Percentiles rank a stretch among this genome's conserved stretches.
Evolutionary conservation across 805 yeast genomes (phyloP).

Genomic region (Barnettozyma siamensis): DNA sequence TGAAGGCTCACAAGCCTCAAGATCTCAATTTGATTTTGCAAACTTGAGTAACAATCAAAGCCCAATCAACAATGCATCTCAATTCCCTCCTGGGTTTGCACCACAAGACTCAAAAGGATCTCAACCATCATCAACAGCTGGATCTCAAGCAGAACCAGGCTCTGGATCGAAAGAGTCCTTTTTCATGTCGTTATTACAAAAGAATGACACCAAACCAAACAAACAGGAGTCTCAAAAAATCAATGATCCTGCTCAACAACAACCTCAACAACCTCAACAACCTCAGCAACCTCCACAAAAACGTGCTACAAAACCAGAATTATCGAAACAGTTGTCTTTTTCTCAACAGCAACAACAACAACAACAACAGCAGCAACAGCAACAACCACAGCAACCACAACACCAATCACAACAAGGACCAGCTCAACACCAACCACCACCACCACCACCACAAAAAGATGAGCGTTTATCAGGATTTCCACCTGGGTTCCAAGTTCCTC

Average conservation of each 20-base stretch:
- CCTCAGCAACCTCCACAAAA: conserved; percentile 1
- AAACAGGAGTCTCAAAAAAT: conserved; percentile 4
- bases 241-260: neutral
- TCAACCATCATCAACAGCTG: conserved; percentile 2
- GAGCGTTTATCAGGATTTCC: conserved; percentile 10
- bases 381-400: no score
- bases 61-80: conserved; percentile 8
- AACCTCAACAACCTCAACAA: neutral
- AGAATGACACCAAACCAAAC: conserved; percentile 11
- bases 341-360: conserved; percentile 2
- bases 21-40: conserved; percentile 7
- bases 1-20: conserved; percentile 5
- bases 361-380: conserved; percentile 4
- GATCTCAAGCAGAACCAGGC: conserved; percentile 10
- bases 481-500: conserved; percentile 11
- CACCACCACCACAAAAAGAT: neutral
- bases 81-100: conserved; percentile 19
- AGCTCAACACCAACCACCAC: conserved; percentile 2
- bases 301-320: neutral
- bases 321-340: neutral
- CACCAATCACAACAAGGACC: conserved; percentile 2
- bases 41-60: conserved; percentile 2
- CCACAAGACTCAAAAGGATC: conserved; percentile 3
- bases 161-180: conserved; percentile 20
- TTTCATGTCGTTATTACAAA: conserved; percentile 21